A percentile compares a stretch with the other conserved stretches of the same genome.
These are phyloP conservation scores for Vitis hybrid DNA, from an alignment of 177 flowering plant genomes.

Conservation along the genomic window DNA sequence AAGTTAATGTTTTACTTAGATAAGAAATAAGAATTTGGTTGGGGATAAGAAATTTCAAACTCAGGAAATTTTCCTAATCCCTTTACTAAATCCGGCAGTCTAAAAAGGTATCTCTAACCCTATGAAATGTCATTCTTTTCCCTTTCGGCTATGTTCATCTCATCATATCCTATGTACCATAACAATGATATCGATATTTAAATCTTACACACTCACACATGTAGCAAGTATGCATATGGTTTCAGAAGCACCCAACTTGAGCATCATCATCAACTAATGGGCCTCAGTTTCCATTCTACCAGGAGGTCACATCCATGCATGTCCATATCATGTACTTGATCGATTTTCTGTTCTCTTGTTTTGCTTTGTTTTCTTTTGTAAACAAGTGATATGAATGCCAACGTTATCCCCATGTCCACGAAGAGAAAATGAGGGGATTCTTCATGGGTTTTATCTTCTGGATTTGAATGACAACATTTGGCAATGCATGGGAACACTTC, in stretches of 20 bases:
- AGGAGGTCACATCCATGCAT: slow-evolving; percentile 28
- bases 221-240: slow-evolving; percentile 4
- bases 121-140: not conserved
- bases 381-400: slow-evolving; percentile 13
- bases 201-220: too few species aligned
- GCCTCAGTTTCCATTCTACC: not conserved
- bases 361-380: not conserved
- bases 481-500: slow-evolving; percentile 13
- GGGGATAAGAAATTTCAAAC: slow-evolving; percentile 17
- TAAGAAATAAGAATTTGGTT: too few species aligned
- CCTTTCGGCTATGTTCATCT: slow-evolving; percentile 3
- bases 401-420: not conserved
- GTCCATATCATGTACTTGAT: slow-evolving; percentile 17
- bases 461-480: slow-evolving; percentile 1
- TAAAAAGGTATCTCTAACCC: slow-evolving; percentile 12
- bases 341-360: not conserved
- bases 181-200: too few species aligned
- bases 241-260: slow-evolving; percentile 12
- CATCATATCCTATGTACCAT: not conserved
- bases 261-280: not conserved
- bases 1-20: too few species aligned
- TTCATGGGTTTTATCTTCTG: not conserved
- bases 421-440: slow-evolving; percentile 4
- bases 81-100: slow-evolving; percentile 21
- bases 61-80: slow-evolving; percentile 5